Percentiles rank a stretch among this genome's conserved stretches.
Conservation (phyloP, 148 eudicot genomes). For the Mesembryanthemum crystallinum region DNA sequence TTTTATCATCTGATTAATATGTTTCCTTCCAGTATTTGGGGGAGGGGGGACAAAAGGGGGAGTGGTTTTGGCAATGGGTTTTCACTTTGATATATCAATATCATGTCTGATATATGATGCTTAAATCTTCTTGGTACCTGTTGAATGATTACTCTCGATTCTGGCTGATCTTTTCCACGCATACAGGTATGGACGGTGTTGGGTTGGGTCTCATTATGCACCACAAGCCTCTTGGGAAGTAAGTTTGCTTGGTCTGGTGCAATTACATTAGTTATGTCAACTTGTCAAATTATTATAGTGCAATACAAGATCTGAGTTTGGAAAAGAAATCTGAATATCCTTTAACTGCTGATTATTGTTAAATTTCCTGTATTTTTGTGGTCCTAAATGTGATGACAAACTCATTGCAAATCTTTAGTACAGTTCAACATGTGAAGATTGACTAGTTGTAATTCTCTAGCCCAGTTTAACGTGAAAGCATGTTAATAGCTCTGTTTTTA, state of each 20-base stretch:
- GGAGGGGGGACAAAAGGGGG: neutral
- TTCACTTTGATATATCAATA: too few relatives aligned
- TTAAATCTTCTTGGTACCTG: neutral
- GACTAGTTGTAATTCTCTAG: neutral
- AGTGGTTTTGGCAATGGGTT: neutral
- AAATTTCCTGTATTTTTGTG: neutral
- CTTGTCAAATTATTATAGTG: neutral
- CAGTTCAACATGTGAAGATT: neutral
- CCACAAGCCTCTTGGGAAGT: constrained; percentile 82
- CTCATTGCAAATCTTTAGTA: neutral
- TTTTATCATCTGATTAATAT: neutral
- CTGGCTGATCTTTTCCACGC: constrained; percentile 12
- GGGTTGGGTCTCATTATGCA: constrained; percentile 92
- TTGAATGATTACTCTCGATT: neutral
- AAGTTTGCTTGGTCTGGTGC: constrained; percentile 32
- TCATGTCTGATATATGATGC: constrained; percentile 3
- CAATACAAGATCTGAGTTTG: neutral
- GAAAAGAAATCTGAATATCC: neutral
- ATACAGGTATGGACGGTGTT: constrained; percentile 88
- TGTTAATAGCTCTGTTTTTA: neutral
- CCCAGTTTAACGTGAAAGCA: neutral
- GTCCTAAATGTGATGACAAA: neutral
- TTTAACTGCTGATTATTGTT: neutral
- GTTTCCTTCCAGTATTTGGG: neutral
- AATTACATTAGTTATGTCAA: constrained; percentile 8